Evolutionary conservation across 176 grass and related monocot species (phyloP), one percentile per base, ranked within the genome.

Genomic region (Oryza meyeriana): DNA sequence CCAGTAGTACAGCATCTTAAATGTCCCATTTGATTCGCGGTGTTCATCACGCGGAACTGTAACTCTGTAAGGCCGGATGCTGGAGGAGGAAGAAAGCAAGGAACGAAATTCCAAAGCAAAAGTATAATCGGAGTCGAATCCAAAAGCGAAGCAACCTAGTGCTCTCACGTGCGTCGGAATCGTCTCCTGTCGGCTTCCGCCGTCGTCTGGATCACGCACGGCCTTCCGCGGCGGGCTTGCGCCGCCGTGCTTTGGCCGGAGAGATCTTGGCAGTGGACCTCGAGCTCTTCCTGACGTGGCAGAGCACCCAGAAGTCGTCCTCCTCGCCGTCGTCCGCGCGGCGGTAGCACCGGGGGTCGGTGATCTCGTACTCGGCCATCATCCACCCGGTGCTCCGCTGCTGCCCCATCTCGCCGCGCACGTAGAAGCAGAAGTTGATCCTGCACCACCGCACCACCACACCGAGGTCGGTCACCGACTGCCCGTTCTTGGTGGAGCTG

Each of bases 281-380:
- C 14, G 1, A 12, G 32, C 71, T 85, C 55, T 62, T 40, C 16
- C 77, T 69, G 77, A 89, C 72, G 34, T 84, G 87, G 87, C 82
- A 89, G 57, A 89, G 82, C 57, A 89, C 82, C 87, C 82, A 89
- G 77, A 85, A 89, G 0, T 8, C 55, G 55, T 85, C 82, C 71
- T 84, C 82, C 52, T 71, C 41, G 26, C 64, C 82, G 13, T 89
- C 87, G 52, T 81, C 82, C 7, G 78, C 70, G 52, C 82, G 71
- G 32, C 82, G 77, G 77, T 89, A 89, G 87, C 82, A 89, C 7
- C 20, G 0, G 0, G 77, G 82, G 57, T 89, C 87, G 36, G 87
- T 85, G 82, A 85, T 81, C 82, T 81, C 64, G 82, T 85, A 89
- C 87, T 89, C 87, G 3, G 66, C 48, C 87, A 85, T 75, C 2